Evolutionary conservation across 2,329 filamentous ascomycete species (phyloP).

Genomic region (Fusarium sp.): DNA sequence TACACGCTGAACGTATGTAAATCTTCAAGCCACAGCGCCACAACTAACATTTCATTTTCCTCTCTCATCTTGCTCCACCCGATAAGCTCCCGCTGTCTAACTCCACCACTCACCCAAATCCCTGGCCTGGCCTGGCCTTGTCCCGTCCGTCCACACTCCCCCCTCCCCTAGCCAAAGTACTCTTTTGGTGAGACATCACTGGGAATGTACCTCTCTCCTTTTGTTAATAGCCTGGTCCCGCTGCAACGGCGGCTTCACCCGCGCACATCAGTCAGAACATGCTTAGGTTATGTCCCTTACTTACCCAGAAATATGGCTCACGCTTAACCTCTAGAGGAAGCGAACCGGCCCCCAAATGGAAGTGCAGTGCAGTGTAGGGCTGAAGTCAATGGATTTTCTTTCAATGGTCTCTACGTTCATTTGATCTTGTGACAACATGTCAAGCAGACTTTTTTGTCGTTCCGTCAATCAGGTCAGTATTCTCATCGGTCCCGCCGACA

Average conservation of each 20-base stretch:
- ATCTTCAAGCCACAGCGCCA: constrained; percentile 24
- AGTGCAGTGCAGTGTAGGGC: constrained; percentile 34
- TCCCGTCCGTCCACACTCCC: constrained; percentile 19
- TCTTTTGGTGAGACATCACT: background rate
- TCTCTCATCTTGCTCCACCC: constrained; percentile 5
- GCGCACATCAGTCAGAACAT: constrained; percentile 28
- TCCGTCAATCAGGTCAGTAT: background rate
- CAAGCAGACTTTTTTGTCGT: background rate
- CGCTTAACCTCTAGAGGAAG: constrained; percentile 42
- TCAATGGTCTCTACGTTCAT: constrained; percentile 18
- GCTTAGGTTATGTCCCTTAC: constrained; percentile 3
- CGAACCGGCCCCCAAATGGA: constrained; percentile 21
- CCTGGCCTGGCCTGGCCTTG: background rate
- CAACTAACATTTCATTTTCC: constrained; percentile 2
- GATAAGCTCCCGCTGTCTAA: constrained; percentile 26
- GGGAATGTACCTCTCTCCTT: constrained; percentile 1
- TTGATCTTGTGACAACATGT: background rate
- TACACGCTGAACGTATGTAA: background rate
- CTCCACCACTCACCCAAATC: constrained; percentile 27
- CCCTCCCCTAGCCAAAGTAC: constrained; percentile 6
- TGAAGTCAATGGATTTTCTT: constrained; percentile 19
- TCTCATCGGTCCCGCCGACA: background rate
- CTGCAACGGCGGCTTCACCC: constrained; percentile 40
- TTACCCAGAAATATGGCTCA: constrained; percentile 28
- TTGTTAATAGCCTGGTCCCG: constrained; percentile 4